Evolutionary conservation across 1,284 basidiomycete species (phyloP).

Genomic region (Ustilago shanxiensis): DNA sequence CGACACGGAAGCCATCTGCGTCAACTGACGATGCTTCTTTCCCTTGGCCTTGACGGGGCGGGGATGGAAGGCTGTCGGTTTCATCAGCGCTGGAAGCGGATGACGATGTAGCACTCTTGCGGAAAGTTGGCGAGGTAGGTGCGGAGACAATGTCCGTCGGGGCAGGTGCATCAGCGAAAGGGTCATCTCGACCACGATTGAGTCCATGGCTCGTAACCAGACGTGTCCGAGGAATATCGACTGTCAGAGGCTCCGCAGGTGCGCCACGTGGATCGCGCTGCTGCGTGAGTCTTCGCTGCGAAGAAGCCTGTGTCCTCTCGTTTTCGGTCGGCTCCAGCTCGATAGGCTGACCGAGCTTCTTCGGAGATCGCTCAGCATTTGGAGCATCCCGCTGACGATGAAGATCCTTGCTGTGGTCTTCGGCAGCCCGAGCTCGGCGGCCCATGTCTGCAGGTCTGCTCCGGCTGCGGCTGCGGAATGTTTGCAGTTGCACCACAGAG

Average conservation of each 20-base stretch:
- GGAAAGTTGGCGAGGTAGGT: constrained; percentile 43
- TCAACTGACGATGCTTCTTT: constrained; percentile 17
- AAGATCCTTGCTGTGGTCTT: constrained; percentile 4
- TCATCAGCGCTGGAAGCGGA: constrained; percentile 38
- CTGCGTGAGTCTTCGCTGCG: background rate
- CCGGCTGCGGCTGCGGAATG: constrained; percentile 63
- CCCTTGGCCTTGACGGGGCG: background rate
- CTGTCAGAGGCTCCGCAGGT: constrained; percentile 3
- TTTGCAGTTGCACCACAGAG: constrained; percentile 66
- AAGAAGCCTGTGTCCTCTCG: background rate
- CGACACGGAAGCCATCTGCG: constrained; percentile 49
- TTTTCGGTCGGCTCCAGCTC: constrained; percentile 28
- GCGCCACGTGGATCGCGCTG: background rate
- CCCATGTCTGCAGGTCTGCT: constrained; percentile 36
- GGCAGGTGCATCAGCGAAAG: constrained; percentile 22
- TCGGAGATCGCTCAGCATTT: constrained; percentile 9
- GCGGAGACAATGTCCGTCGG: constrained; percentile 47
- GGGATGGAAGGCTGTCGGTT: constrained; percentile 21
- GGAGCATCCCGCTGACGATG: constrained; percentile 1
- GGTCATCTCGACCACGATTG: constrained; percentile 6
- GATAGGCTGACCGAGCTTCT: constrained; percentile 23
- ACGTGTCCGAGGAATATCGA: constrained; percentile 16
- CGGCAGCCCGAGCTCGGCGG: constrained; percentile 3
- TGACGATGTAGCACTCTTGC: constrained; percentile 7
- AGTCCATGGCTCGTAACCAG: background rate